Evolutionary conservation across 331 rosid genomes (phyloP).

Genomic region (Malus hybrid): DNA sequence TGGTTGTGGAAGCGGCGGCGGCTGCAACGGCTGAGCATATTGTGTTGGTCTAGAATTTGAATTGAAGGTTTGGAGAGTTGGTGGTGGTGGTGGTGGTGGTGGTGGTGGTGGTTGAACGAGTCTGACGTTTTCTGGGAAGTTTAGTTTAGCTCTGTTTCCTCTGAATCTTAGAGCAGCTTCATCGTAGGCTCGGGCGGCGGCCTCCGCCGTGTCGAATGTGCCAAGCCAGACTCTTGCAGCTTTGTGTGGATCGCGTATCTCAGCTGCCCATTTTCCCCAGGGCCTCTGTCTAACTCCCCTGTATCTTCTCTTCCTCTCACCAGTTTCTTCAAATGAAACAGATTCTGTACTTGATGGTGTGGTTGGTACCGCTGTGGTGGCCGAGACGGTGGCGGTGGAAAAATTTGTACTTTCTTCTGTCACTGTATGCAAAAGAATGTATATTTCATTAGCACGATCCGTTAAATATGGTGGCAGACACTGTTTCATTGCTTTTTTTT

Average conservation of each 20-base stretch:
- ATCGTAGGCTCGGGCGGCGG: slow-evolving; percentile 91
- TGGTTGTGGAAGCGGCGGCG: not conserved
- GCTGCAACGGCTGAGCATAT: not conserved
- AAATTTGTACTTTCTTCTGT: slow-evolving; percentile 22
- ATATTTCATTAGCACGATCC: no score
- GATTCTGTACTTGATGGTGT: slow-evolving; percentile 15
- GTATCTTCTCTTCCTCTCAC: slow-evolving; percentile 70
- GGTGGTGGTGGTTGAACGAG: slow-evolving; percentile 13
- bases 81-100: not conserved
- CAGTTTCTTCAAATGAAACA: slow-evolving; percentile 35
- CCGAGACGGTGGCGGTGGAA: not conserved
- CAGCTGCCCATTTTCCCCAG: slow-evolving; percentile 99
- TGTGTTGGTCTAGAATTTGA: not conserved
- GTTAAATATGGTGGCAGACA: not conserved
- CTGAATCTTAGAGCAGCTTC: slow-evolving; percentile 90
- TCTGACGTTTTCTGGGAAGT: slow-evolving; percentile 84
- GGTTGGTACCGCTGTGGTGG: not conserved
- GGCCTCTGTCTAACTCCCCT: slow-evolving; percentile 97
- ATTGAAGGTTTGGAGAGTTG: slow-evolving; percentile 1
- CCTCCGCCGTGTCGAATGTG: slow-evolving; percentile 91
- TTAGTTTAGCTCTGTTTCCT: slow-evolving; percentile 91
- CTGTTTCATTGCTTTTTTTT: not conserved
- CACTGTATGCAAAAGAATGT: slow-evolving; percentile 1
- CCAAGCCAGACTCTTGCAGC: slow-evolving; percentile 99
- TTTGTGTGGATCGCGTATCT: slow-evolving; percentile 88